Percentiles rank a stretch among this genome's conserved stretches.
Conservation (phyloP, 192 early-diverging fungal species). For the Podila epigama region DNA sequence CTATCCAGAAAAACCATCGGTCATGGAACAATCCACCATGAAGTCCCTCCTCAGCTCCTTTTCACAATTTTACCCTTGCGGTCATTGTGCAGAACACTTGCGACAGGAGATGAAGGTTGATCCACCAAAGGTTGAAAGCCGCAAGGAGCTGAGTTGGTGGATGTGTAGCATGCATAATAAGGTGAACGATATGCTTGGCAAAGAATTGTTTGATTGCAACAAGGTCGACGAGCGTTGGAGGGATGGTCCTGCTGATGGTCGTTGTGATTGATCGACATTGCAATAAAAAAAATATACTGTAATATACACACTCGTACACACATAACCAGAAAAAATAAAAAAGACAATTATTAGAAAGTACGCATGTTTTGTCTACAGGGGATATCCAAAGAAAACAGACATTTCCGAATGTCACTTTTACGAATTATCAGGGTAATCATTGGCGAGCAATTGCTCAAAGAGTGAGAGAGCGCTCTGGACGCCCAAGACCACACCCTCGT, state of each 20-base stretch:
- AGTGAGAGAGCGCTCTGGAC: conserved; percentile 64
- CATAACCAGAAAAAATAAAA: too few species aligned
- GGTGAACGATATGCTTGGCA: conserved; percentile 89
- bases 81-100: conserved; percentile 87
- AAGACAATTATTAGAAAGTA: neutral
- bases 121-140: conserved; percentile 80
- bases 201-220: conserved; percentile 91
- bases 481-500: conserved; percentile 74
- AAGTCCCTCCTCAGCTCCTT: conserved; percentile 74
- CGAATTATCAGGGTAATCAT: conserved; percentile 13
- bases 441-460: conserved; percentile 55
- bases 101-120: conserved; percentile 73
- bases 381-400: neutral
- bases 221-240: conserved; percentile 95
- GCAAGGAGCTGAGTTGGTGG: conserved; percentile 79
- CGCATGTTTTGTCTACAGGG: neutral
- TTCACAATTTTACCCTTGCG: conserved; percentile 92
- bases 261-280: conserved; percentile 59
- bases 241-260: conserved; percentile 77
- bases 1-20: conserved; percentile 84
- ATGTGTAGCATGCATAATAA: conserved; percentile 96
- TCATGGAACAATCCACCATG: conserved; percentile 80
- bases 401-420: neutral
- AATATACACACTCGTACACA: neutral
- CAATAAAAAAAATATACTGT: neutral